Conservation (phyloP, 176 grass and related monocot genomes). For the Puya raimondii region DNA sequence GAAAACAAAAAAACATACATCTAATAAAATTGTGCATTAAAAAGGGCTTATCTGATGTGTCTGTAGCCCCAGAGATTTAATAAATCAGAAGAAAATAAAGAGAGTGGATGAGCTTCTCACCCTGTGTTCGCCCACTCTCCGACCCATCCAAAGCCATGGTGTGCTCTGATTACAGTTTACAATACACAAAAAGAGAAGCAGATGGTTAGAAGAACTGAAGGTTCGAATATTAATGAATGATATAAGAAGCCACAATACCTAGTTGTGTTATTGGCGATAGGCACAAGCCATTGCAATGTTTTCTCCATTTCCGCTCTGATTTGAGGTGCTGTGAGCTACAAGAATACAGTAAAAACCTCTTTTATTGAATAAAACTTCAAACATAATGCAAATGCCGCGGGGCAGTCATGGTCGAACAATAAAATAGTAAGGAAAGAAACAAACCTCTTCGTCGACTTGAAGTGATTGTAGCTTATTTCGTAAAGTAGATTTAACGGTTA, state of each 20-base stretch:
- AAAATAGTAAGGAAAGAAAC: not conserved
- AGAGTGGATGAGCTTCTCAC: conserved; percentile 9
- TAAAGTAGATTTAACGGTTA: conserved; percentile 53
- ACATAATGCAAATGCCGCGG: not conserved
- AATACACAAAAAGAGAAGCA: not conserved
- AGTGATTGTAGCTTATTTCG: conserved; percentile 33
- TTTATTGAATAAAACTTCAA: not conserved
- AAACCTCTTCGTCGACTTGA: conserved; percentile 41
- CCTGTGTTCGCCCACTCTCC: conserved; percentile 36
- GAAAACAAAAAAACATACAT: not conserved
- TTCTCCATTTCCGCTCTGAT: conserved; percentile 37
- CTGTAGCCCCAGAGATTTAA: not conserved
- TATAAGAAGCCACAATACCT: conserved; percentile 15
- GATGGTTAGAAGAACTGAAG: not conserved
- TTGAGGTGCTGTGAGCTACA: conserved; percentile 34
- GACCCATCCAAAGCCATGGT: conserved; percentile 37
- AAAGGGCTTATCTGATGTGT: no score
- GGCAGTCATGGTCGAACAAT: not conserved
- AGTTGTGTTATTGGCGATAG: conserved; percentile 50
- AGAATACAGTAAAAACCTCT: not conserved
- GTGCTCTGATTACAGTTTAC: conserved; percentile 21
- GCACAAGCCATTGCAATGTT: conserved; percentile 49
- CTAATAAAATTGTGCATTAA: not conserved
- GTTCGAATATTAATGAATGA: not conserved
- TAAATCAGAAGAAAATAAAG: not conserved